phyloP scores from a whole-genome alignment of 129 eudicot species.

The Chrysanthemum makinoi region DNA sequence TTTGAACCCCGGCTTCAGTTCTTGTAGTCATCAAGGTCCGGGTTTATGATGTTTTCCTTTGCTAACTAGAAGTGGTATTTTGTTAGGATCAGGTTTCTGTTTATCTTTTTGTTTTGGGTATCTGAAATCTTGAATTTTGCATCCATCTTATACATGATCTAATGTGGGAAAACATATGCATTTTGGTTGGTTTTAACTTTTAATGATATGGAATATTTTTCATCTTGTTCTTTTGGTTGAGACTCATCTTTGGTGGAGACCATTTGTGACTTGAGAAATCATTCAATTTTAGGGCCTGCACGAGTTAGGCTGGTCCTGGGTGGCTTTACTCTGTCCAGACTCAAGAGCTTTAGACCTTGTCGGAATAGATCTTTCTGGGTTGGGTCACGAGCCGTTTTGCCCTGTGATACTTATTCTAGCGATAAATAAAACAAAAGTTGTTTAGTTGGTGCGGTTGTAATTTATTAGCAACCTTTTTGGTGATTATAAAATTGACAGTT shows the following conservation, averaged over 20 bases:
- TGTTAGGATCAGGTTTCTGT: background rate
- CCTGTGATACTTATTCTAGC: background rate
- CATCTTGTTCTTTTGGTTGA: background rate
- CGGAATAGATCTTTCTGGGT: background rate
- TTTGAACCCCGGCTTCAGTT: conserved; percentile 46
- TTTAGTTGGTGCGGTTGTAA: too few relatives aligned
- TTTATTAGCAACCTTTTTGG: too few relatives aligned
- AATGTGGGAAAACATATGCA: conserved; percentile 17
- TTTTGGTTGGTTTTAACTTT: background rate
- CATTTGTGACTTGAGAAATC: too few relatives aligned
- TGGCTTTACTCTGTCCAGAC: too few relatives aligned
- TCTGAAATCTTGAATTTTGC: conserved; percentile 21
- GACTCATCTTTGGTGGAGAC: background rate
- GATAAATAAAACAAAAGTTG: too few relatives aligned
- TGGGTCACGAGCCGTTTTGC: background rate
- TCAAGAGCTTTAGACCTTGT: background rate
- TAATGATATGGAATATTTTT: background rate
- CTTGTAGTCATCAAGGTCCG: conserved; percentile 7
- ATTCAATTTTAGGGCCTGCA: too few relatives aligned
- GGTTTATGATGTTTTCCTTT: conserved; percentile 1
- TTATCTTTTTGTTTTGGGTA: too few relatives aligned
- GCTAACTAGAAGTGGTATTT: conserved; percentile 2
- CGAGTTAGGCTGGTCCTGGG: too few relatives aligned
- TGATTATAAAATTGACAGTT: too few relatives aligned
- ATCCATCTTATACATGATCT: conserved; percentile 14